A percentile compares a stretch with the other conserved stretches of the same genome.
phyloP scores from a whole-genome alignment of 129 eudicot species.

The Lonicera japonica region DNA sequence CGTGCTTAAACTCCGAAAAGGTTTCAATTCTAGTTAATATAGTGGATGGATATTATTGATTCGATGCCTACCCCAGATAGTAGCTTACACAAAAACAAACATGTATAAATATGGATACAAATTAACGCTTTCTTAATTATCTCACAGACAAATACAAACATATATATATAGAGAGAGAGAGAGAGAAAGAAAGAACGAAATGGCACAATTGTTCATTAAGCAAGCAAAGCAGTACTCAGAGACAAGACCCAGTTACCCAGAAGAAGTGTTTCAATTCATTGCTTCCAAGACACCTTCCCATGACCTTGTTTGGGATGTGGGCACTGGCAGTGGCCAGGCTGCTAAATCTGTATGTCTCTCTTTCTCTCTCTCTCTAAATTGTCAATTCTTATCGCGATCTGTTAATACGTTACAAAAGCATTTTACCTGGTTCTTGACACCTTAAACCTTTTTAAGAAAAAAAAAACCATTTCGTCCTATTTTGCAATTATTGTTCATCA shows the following conservation, averaged over 20 bases:
- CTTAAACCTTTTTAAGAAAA: no score
- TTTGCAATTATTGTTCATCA: background rate
- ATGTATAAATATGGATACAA: no score
- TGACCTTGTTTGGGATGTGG: slow-evolving; percentile 62
- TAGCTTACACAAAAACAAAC: no score
- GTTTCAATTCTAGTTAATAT: no score
- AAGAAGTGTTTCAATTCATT: slow-evolving; percentile 42
- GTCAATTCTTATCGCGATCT: background rate
- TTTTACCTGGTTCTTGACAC: no score
- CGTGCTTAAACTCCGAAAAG: no score
- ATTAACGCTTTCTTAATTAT: no score
- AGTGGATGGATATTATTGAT: no score
- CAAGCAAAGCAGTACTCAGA: slow-evolving; percentile 47
- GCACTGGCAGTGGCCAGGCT: slow-evolving; percentile 83
- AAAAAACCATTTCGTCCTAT: background rate
- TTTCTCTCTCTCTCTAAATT: background rate
- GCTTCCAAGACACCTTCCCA: slow-evolving; percentile 41
- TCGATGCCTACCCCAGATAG: no score
- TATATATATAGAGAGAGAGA: background rate
- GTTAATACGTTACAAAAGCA: background rate
- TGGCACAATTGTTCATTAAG: slow-evolving; percentile 52
- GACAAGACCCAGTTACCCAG: slow-evolving; percentile 52
- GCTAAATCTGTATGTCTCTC: slow-evolving; percentile 35
- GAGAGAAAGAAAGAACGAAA: slow-evolving; percentile 3
- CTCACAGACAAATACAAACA: background rate